Evolutionary conservation across 805 yeast genomes (phyloP), one percentile per base, ranked within the genome.

Genomic region (Ogataea siamensis): DNA sequence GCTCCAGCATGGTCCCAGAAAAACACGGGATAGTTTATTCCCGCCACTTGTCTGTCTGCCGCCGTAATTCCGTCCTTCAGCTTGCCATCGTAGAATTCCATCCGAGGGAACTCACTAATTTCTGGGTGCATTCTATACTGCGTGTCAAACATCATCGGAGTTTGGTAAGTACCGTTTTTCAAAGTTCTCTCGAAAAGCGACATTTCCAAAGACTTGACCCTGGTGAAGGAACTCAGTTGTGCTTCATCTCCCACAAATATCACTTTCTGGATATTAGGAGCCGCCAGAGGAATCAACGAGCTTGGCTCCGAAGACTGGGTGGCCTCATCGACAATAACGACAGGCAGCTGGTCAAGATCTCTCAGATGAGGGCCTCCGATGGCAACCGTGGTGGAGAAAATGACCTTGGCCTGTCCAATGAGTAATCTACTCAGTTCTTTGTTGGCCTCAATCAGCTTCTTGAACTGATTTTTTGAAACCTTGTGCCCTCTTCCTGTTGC

Each of bases 41-140:
- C 70, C 3, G 64, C 69, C 53, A 69, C 60, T 10, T 43, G 42
- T 46, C 85, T 69, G 32, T 78, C 72, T 19, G 62, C 71, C 0
- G 62, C 74, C 4, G 76, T 68, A 17, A 83, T 71, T 52, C 91
- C 91, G 60, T 88, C 94, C 28, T 74, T 66, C 43, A 93, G 70
- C 42, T 71, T 69, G 2, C 84, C 80, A 11, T 75, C 60, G 55
- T 93, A 93, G 55, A 93, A 93, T 51, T 82, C 80, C 6, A 61
- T 55, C 32, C 96, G 81, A 1, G 99, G 96, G 59, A 93, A 93
- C 36, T 55, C 64, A 23, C 96, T 83, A 29, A 93, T 93, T 4
- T 71, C 79, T 0, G 98, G 96, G 59, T 93, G 95, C 99, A 93
- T 91, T 67, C 99, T 91, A 58, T 91, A 91, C 57, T 91, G 99